phyloP scores from a whole-genome alignment of 2,329 filamentous ascomycete species.

The Xylaria sp. region DNA sequence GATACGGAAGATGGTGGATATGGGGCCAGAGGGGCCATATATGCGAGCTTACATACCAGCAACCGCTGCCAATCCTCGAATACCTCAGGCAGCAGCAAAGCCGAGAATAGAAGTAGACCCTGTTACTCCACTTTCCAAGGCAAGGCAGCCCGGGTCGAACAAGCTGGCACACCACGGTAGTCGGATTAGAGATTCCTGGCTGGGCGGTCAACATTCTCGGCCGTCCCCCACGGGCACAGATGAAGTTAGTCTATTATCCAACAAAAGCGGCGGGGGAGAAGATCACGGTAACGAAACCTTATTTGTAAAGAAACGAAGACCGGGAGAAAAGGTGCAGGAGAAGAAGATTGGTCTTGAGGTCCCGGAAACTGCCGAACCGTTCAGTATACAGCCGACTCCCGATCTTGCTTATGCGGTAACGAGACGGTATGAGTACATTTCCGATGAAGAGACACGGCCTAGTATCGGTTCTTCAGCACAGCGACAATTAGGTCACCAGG shows the following conservation, averaged over 20 bases:
- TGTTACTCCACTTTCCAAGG: conserved; percentile 40
- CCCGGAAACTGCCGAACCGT: conserved; percentile 43
- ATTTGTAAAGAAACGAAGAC: conserved; percentile 30
- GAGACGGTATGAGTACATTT: conserved; percentile 42
- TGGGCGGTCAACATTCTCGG: conserved; percentile 30
- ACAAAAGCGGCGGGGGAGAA: conserved; percentile 46
- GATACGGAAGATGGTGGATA: conserved; percentile 40
- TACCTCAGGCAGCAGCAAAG: conserved; percentile 32
- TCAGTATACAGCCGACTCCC: conserved; percentile 50
- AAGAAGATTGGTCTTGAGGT: conserved; percentile 38
- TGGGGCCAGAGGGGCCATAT: conserved; percentile 31
- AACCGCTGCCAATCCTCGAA: conserved; percentile 35
- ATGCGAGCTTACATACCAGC: conserved; percentile 16
- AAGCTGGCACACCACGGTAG: conserved; percentile 31
- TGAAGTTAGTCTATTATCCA: conserved; percentile 47
- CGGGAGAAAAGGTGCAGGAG: conserved; percentile 28
- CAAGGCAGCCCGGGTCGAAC: conserved; percentile 37
- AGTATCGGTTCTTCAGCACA: conserved; percentile 36
- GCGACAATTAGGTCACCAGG: conserved; percentile 37
- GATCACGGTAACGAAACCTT: conserved; percentile 39
- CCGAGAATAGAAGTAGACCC: conserved; percentile 31
- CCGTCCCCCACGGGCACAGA: conserved; percentile 37
- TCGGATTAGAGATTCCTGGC: conserved; percentile 39
- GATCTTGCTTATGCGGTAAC: conserved; percentile 46
- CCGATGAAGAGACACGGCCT: conserved; percentile 42